Percentiles rank a stretch among this genome's conserved stretches.
Conservation (phyloP, 2,329 filamentous ascomycete genomes). For the Botrytis sinoallii region DNA sequence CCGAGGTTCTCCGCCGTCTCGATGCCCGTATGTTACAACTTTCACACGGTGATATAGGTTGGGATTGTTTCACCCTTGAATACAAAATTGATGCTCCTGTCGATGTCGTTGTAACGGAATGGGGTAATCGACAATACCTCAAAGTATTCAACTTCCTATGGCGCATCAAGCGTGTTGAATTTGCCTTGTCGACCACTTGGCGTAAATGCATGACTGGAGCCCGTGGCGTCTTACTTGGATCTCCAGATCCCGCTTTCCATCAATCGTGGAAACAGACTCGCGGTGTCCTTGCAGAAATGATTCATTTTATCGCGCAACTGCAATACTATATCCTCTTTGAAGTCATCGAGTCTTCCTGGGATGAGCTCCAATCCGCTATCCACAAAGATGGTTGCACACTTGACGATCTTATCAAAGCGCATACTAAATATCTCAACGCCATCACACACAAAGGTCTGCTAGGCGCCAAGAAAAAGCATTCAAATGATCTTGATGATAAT, state of each 20-base stretch:
- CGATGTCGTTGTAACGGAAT: slow-evolving; percentile 94
- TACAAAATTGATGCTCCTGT: slow-evolving; percentile 97
- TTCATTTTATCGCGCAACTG: slow-evolving; percentile 94
- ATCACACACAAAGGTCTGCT: slow-evolving; percentile 96
- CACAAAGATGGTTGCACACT: slow-evolving; percentile 83
- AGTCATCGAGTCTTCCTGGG: slow-evolving; percentile 96
- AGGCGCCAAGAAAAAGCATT: slow-evolving; percentile 59
- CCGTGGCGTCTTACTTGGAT: slow-evolving; percentile 78
- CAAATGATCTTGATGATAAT: slow-evolving; percentile 52
- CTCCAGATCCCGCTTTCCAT: slow-evolving; percentile 62
- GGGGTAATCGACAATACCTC: slow-evolving; percentile 92
- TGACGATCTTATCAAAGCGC: slow-evolving; percentile 90
- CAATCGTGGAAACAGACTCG: slow-evolving; percentile 87
- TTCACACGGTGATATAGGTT: slow-evolving; percentile 94
- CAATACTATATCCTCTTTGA: slow-evolving; percentile 99
- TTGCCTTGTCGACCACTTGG: slow-evolving; percentile 87
- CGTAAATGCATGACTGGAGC: slow-evolving; percentile 93
- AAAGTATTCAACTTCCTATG: slow-evolving; percentile 99
- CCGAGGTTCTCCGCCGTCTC: slow-evolving; percentile 84
- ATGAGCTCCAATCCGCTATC: slow-evolving; percentile 78
- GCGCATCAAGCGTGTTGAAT: slow-evolving; percentile 97
- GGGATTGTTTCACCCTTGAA: slow-evolving; percentile 98
- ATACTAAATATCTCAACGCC: slow-evolving; percentile 83
- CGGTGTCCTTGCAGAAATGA: slow-evolving; percentile 92
- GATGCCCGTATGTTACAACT: slow-evolving; percentile 98